Base-by-base conservation (phyloP, 1,284 basidiomycete genomes). In the Irpex sp. region DNA sequence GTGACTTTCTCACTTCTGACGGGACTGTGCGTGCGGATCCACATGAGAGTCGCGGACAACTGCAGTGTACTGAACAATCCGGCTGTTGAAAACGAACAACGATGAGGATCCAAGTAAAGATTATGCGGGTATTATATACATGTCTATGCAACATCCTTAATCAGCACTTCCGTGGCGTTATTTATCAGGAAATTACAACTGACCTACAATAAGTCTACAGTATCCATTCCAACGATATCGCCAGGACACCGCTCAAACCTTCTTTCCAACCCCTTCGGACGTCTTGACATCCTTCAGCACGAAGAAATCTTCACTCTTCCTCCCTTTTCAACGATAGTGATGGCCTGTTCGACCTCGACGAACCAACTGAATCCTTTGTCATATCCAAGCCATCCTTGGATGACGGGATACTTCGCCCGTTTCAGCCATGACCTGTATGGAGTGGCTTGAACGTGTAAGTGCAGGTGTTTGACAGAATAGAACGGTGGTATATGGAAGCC, bases 401-500 rank as follows among this genome's bases (percentile, higher is more conserved):
- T 69, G 15, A 89, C 73, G 0, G 82, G 86, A 70, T 92, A 95
- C 69, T 90, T 87, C 43, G 83, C 65, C n/a, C 72, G 69, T 6
- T 74, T 74, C 4, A 77, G 65, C 1, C 71, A 58, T 0, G 82
- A 81, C 6, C 75, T 81, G 74, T 90, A 91, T 0, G 91, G 91
- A 39, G 92, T 75, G 4, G 79, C 85, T 53, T 92, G 86, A 19
- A 90, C 86, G 73, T 95, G 93, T 47, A 95, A 74, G 71, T 95
- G 93, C 13, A 95, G 77, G 73, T 95, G 92, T 33, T 86, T 77
- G 1, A 94, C 84, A n/a, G 88, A 90, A 63, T 84, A 88, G 73
- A 92, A 91, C 0, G 93, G 93, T 0, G 92, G 90, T 65, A 94
- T 90, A 72, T 94, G 91, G 68, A 92, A 93, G 1, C 92, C 91